Base-by-base conservation (phyloP, 306 rosid genomes). In the Dalbergia cochinchinensis region DNA sequence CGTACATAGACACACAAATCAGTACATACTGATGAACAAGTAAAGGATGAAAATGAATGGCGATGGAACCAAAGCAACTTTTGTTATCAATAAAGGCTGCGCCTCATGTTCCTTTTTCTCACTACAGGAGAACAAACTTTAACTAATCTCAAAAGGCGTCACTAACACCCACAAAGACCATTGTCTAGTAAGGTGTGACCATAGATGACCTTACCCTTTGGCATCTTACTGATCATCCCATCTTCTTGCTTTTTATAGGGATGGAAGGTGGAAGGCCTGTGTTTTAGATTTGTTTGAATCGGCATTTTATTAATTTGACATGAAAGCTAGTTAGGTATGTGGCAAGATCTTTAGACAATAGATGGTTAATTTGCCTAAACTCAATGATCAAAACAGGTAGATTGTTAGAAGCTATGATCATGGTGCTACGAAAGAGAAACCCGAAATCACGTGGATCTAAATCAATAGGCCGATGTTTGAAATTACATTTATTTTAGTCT, bases 1-100 rank as follows among this genome's bases (percentile, higher is more conserved):
- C 31, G 14, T 8, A 22, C 33, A 13, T 19, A 73, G 14, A 66
- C 6, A 4, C 37, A 66, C 54, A 66, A 4, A 34, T 45, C 5
- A 13, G n/a, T 26, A 35, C 5, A 62, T 1, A 65, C 5, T 10
- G 0, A 58, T 22, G 78, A 55, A 58, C 26, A 59, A 12, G 3
- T 7, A 44, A 61, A 61, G 34, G 19, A 20, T 14, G 3, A 20
- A 73, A 59, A 53, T 22, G 71, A 62, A 63, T 80, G 71, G 79
- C n/a, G 61, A 71, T 80, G 82, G 78, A 51, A 70, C 26, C 63
- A 74, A 68, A 59, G 61, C 44, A 35, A 55, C 1, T 68, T 16
- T 2, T 42, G 47, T 35, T 69, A 81, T 85, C 89, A 86, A 86
- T 7, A 82, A 82, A 74, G 73, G 80, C 80, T 70, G 82, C 84